Evolutionary conservation across 768 basidiomycete genomes (phyloP).

Genomic region (Sarcodon sp.): DNA sequence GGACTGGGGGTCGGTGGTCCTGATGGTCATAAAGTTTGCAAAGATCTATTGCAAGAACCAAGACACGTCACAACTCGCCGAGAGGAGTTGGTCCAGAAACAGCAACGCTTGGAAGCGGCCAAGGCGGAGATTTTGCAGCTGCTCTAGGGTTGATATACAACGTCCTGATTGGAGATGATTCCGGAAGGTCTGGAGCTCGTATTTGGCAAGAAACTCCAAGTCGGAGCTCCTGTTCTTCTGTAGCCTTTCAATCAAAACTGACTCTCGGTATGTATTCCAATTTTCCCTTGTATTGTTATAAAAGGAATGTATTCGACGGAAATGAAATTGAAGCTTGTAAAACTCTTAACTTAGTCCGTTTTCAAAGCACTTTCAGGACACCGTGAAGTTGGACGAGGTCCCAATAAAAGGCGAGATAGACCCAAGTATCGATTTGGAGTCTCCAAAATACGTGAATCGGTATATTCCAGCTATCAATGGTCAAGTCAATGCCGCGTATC

Average conservation of each 20-base stretch:
- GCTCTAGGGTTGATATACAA: background rate
- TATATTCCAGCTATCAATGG: constrained; percentile 56
- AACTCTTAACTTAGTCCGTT: no score
- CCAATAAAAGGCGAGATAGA: constrained; percentile 51
- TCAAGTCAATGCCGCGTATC: background rate
- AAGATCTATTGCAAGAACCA: constrained; percentile 38
- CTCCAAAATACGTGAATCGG: constrained; percentile 59
- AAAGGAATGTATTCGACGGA: no score
- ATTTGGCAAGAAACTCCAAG: no score
- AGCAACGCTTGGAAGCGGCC: constrained; percentile 35
- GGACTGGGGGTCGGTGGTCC: constrained; percentile 40
- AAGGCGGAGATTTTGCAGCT: constrained; percentile 23
- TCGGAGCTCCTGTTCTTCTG: no score
- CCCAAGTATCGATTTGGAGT: constrained; percentile 60
- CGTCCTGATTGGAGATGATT: no score
- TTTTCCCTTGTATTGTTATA: no score
- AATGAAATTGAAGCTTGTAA: no score
- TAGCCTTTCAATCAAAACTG: no score
- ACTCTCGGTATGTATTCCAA: no score
- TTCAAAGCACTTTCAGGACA: constrained; percentile 18
- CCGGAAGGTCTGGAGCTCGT: no score
- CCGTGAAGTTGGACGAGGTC: constrained; percentile 46
- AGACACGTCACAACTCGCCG: constrained; percentile 28
- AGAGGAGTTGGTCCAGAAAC: constrained; percentile 35
- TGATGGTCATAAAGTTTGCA: constrained; percentile 32